A percentile compares a stretch with the other conserved stretches of the same genome.
phyloP scores from a whole-genome alignment of 2,329 filamentous ascomycete genomes.

The Colletotrichum euphorbiae region DNA sequence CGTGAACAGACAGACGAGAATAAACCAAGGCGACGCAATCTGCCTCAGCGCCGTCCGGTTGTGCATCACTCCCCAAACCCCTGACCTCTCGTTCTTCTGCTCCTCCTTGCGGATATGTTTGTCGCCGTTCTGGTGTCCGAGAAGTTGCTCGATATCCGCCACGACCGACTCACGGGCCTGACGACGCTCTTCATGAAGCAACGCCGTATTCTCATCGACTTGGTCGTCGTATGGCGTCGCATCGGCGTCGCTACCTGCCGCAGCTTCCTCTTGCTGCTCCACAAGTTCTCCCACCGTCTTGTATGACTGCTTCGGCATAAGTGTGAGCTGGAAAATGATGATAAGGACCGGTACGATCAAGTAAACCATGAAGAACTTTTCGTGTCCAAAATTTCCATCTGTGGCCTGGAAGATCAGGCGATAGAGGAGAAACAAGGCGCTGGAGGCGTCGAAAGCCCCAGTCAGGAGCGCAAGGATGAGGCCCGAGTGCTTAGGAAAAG shows the following conservation, averaged over 20 bases:
- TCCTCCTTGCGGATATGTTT: conserved; percentile 76
- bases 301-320: conserved; percentile 83
- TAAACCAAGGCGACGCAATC: conserved; percentile 84
- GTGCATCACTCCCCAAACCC: conserved; percentile 90
- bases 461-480: conserved; percentile 84
- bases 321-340: conserved; percentile 71
- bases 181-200: conserved; percentile 67
- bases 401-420: conserved; percentile 75
- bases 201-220: conserved; percentile 67
- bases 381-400: conserved; percentile 65
- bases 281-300: conserved; percentile 89
- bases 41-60: conserved; percentile 77
- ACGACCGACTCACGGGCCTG: conserved; percentile 72
- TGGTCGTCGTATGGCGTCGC: conserved; percentile 63
- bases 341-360: conserved; percentile 77
- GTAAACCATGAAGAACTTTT: conserved; percentile 79
- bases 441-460: conserved; percentile 86
- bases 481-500: conserved; percentile 81
- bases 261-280: conserved; percentile 71
- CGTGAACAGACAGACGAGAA: conserved; percentile 85
- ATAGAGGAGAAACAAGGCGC: conserved; percentile 81
- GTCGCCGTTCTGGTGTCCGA: conserved; percentile 72
- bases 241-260: conserved; percentile 46
- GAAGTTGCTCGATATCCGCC: conserved; percentile 77
- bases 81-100: conserved; percentile 75